Conservation (phyloP, 257 asterid species). For the Nicotiana paniculata region DNA sequence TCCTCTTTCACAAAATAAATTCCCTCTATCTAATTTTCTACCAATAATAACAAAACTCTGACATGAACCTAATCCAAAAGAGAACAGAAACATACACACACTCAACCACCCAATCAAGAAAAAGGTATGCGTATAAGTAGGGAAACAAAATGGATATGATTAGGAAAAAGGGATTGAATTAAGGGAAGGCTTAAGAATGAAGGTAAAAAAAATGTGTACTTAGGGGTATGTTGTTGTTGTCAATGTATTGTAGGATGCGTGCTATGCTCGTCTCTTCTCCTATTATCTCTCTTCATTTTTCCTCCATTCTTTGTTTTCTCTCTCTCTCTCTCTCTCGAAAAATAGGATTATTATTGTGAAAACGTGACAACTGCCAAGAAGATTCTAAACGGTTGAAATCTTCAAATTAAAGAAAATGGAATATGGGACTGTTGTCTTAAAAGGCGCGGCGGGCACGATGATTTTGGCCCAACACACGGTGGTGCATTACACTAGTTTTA, state of each 20-base stretch:
- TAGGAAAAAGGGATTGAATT: background rate
- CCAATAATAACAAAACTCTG: background rate
- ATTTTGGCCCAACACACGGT: background rate
- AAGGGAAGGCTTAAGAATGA: slow-evolving; percentile 2
- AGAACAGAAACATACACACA: background rate
- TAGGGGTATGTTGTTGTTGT: slow-evolving; percentile 9
- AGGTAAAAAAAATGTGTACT: background rate
- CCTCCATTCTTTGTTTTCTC: background rate
- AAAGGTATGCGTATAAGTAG: background rate
- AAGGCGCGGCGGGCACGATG: slow-evolving; percentile 28
- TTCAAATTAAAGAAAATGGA: slow-evolving; percentile 15
- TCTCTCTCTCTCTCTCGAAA: background rate
- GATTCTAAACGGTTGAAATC: slow-evolving; percentile 25
- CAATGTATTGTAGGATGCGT: slow-evolving; percentile 14
- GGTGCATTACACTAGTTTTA: background rate
- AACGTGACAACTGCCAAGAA: slow-evolving; percentile 20
- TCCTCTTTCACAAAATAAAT: slow-evolving; percentile 9
- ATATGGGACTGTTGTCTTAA: slow-evolving; percentile 11
- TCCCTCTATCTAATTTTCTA: background rate
- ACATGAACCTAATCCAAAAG: background rate
- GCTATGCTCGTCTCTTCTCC: slow-evolving; percentile 23
- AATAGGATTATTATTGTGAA: background rate
- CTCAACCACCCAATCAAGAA: background rate
- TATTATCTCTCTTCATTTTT: slow-evolving; percentile 1
- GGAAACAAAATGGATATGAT: background rate